phyloP scores from a whole-genome alignment of 305 asterid species.

The Solanum hybrid region DNA sequence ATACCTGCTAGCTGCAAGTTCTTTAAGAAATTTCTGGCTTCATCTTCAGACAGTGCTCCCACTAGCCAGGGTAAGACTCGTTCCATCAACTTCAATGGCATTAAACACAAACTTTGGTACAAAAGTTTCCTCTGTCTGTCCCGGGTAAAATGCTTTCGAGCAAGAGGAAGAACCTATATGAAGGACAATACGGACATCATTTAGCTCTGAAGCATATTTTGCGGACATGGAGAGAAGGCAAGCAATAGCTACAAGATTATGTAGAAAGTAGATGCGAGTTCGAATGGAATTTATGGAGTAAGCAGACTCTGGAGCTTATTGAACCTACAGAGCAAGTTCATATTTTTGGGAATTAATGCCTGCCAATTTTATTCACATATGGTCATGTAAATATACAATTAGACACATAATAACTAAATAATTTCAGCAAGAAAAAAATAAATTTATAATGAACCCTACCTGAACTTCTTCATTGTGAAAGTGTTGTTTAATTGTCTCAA shows the following conservation, averaged over 20 bases:
- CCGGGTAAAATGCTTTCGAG: slow-evolving; percentile 31
- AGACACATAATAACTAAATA: background rate
- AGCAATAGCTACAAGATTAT: background rate
- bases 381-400: background rate
- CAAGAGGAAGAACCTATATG: slow-evolving; percentile 38
- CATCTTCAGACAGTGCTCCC: slow-evolving; percentile 29
- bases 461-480: slow-evolving; percentile 37
- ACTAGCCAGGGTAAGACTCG: slow-evolving; percentile 43
- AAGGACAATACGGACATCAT: background rate
- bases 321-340: background rate
- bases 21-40: slow-evolving; percentile 27
- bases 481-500: slow-evolving; percentile 34
- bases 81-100: slow-evolving; percentile 45
- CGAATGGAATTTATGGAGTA: background rate
- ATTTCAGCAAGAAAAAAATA: background rate
- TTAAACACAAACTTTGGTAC: slow-evolving; percentile 34
- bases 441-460: slow-evolving; percentile 15
- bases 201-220: background rate
- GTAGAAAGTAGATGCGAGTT: background rate
- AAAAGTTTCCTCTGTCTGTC: slow-evolving; percentile 35
- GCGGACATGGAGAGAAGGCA: background rate
- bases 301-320: slow-evolving; percentile 1
- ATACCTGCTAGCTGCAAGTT: slow-evolving; percentile 43
- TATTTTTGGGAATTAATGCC: background rate
- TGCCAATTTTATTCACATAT: background rate